Conservation (phyloP, 352 stramenopile species). For the Pythium aquatile region DNA sequence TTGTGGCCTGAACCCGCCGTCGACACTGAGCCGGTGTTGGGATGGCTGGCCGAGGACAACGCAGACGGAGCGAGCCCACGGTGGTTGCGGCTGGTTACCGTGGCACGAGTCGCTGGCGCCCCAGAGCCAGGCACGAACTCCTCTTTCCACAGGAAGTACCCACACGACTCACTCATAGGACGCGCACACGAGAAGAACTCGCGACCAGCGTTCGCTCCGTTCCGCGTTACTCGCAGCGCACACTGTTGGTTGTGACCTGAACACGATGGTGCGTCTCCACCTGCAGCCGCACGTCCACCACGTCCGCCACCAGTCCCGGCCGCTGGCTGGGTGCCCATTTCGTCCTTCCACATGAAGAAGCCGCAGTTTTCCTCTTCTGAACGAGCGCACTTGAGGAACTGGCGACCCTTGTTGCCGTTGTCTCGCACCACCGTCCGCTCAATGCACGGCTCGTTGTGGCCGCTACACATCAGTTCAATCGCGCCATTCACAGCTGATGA, state of each 20-base stretch:
- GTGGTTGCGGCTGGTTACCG: not conserved
- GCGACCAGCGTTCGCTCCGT: slow-evolving; percentile 81
- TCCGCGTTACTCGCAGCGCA: slow-evolving; percentile 46
- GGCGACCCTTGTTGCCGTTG: slow-evolving; percentile 61
- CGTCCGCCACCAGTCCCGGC: not conserved
- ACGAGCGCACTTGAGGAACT: slow-evolving; percentile 58
- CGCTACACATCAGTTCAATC: slow-evolving; percentile 37
- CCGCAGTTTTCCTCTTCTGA: slow-evolving; percentile 61
- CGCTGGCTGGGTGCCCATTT: slow-evolving; percentile 17
- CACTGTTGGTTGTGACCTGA: slow-evolving; percentile 43
- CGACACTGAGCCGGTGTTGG: not conserved
- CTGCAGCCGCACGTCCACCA: not conserved
- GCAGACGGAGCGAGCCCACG: slow-evolving; percentile 2
- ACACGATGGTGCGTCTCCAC: slow-evolving; percentile 34
- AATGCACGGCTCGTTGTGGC: slow-evolving; percentile 62
- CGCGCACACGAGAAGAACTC: slow-evolving; percentile 92
- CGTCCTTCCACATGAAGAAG: slow-evolving; percentile 79
- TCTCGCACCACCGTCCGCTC: slow-evolving; percentile 66
- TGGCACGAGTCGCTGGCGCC: not conserved
- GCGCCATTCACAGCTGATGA: not conserved
- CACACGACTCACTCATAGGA: slow-evolving; percentile 70
- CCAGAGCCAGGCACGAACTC: slow-evolving; percentile 35
- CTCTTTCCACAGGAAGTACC: slow-evolving; percentile 93
- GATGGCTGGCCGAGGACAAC: not conserved
- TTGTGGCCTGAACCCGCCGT: not conserved